Evolutionary conservation across 139 green algal genomes (phyloP).

Genomic region (Limnomonas spitsbergensis): DNA sequence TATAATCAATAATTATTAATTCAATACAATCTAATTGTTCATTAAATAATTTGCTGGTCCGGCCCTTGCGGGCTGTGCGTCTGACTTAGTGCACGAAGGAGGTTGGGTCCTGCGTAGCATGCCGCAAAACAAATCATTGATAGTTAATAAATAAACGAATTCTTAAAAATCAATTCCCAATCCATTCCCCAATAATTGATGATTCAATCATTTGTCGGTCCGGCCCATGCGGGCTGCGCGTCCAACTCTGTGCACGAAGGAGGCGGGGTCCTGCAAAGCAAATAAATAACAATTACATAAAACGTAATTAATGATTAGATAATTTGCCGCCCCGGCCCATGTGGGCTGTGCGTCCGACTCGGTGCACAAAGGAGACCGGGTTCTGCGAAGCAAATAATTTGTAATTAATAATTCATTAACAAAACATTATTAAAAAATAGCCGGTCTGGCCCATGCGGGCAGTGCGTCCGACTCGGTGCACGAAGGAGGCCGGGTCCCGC

Average conservation of each 20-base stretch:
- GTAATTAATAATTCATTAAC: no score
- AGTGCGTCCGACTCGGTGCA: conserved; percentile 76
- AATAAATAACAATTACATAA: no score
- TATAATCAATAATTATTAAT: no score
- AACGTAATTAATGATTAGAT: no score
- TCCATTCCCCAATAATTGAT: no score
- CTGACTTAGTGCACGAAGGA: conserved; percentile 74
- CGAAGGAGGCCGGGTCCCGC: conserved; percentile 75
- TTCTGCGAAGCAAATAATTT: conserved; percentile 59
- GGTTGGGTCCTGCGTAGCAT: conserved; percentile 67
- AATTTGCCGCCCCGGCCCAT: conserved; percentile 80
- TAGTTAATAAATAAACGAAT: no score
- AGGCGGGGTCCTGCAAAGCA: no score
- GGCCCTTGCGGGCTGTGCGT: conserved; percentile 88
- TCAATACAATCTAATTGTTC: no score
- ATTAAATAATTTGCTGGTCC: conserved; percentile 59
- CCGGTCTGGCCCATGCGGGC: conserved; percentile 85
- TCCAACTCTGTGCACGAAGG: conserved; percentile 73
- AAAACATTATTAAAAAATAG: no score
- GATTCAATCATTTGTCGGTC: no score
- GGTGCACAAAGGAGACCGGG: conserved; percentile 70
- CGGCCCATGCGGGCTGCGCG: conserved; percentile 89
- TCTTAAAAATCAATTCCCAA: no score
- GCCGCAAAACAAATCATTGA: no score
- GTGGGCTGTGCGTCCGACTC: conserved; percentile 83